These are phyloP conservation scores for Barnettozyma salicaria DNA, from an alignment of 805 yeast species.

Conservation along the genomic window DNA sequence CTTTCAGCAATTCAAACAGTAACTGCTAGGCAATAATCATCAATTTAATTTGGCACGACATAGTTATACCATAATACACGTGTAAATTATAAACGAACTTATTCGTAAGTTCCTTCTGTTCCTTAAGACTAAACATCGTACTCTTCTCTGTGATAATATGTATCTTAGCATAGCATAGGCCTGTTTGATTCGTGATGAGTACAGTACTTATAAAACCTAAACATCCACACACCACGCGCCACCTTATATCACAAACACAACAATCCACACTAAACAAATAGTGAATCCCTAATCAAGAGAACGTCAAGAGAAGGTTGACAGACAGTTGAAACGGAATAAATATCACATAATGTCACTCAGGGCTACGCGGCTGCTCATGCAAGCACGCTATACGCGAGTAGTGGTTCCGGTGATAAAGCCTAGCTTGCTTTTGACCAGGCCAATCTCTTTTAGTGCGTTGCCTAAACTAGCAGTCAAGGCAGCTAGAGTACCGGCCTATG, in stretches of 20 bases:
- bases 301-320: background rate
- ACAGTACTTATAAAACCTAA: no score
- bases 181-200: no score
- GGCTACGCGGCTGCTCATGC: conserved; percentile 8
- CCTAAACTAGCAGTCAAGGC: conserved; percentile 52
- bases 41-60: background rate
- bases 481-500: conserved; percentile 64
- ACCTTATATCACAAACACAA: background rate
- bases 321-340: background rate
- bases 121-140: no score
- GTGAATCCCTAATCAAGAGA: background rate
- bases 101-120: no score
- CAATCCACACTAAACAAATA: background rate
- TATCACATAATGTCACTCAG: conserved; percentile 4
- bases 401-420: conserved; percentile 1
- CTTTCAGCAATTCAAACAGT: background rate
- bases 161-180: no score
- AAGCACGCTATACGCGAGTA: conserved; percentile 1
- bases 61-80: background rate
- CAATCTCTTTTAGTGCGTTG: conserved; percentile 28
- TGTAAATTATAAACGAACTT: conserved; percentile 2
- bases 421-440: conserved; percentile 8
- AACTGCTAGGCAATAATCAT: background rate
- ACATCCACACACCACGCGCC: background rate
- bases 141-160: no score